Base-by-base conservation (phyloP, 768 basidiomycete species). In the Podaxis pistillaris region DNA sequence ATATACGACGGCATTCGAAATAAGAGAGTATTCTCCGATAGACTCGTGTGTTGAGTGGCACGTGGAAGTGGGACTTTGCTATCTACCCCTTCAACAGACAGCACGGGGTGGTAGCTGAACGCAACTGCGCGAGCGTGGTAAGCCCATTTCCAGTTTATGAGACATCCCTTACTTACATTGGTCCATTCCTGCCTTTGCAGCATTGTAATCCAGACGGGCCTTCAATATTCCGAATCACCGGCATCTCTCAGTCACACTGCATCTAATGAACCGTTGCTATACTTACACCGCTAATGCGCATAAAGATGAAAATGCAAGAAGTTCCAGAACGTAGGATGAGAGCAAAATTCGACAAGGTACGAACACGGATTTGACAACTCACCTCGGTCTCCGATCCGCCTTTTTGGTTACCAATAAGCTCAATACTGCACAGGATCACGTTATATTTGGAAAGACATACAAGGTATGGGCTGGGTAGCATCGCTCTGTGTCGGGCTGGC, bases 181-280 rank as follows among this genome's bases (percentile, higher is more conserved):
- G 52, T 51, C 56, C 51, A 41, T 50, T 26, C 49, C 40, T 50
- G n/a, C 37, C 57, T 36, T 63, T 63, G 38, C 51, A 51, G 22
- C 62, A 56, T 40, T 41, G 50, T 1, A 40, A 44, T 28, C 59
- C 50, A 15, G 12, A 4, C 26, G 38, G 51, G 15, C 51, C 51
- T 60, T 44, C 12, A 8, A 19, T 37, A 22, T 12, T 17, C 33
- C 33, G 8, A 33, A 11, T 53, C 26, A 54, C 36, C 19, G 15
- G 51, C 51, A 41, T 59, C 17, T 26, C 3, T 50, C 15, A 7
- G 17, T 30, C 7, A 13, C n/a, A 12, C 9, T 24, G 5, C 13
- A 26, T 38, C 22, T 11, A 44, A 41, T 40, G 19, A 8, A 51
- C 28, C 11, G 15, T 36, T 58, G 46, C 30, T 15, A 22, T 52